Percentiles rank a stretch among this genome's conserved stretches.
phyloP scores from a whole-genome alignment of 2,329 filamentous ascomycete species.

The Talaromyces islandicus region DNA sequence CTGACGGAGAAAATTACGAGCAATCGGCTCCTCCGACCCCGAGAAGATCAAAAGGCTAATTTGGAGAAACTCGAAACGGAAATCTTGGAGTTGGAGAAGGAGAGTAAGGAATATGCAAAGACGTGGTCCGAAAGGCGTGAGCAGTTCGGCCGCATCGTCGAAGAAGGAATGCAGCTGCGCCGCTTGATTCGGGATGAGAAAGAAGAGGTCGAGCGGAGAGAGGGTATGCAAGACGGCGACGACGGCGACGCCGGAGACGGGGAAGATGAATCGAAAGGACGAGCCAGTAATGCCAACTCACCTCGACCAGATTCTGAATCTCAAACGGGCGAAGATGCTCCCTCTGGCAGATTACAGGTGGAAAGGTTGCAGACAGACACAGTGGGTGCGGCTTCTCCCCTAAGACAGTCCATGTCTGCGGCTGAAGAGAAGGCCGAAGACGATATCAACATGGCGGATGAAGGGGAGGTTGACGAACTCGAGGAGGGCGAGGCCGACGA shows the following conservation, averaged over 20 bases:
- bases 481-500: slow-evolving; percentile 45
- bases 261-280: slow-evolving; percentile 45
- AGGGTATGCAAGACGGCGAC: slow-evolving; percentile 66
- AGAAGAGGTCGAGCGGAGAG: slow-evolving; percentile 82
- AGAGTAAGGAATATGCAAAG: slow-evolving; percentile 72
- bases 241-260: slow-evolving; percentile 52
- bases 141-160: slow-evolving; percentile 83
- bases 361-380: slow-evolving; percentile 25
- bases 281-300: slow-evolving; percentile 43
- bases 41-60: slow-evolving; percentile 75
- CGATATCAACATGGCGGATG: slow-evolving; percentile 57
- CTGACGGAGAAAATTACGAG: slow-evolving; percentile 80
- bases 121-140: slow-evolving; percentile 81
- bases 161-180: slow-evolving; percentile 81
- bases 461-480: slow-evolving; percentile 41
- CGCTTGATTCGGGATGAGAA: slow-evolving; percentile 89
- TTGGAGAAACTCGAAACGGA: slow-evolving; percentile 80
- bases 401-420: slow-evolving; percentile 29
- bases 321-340: slow-evolving; percentile 27
- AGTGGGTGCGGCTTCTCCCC: slow-evolving; percentile 28
- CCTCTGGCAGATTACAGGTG: slow-evolving; percentile 18
- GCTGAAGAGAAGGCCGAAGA: slow-evolving; percentile 42
- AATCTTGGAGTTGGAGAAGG: slow-evolving; percentile 77
- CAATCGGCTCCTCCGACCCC: slow-evolving; percentile 70
- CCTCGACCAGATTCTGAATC: slow-evolving; percentile 46